Base-by-base conservation (phyloP, 768 basidiomycete species). In the Suillus hirtellus region DNA sequence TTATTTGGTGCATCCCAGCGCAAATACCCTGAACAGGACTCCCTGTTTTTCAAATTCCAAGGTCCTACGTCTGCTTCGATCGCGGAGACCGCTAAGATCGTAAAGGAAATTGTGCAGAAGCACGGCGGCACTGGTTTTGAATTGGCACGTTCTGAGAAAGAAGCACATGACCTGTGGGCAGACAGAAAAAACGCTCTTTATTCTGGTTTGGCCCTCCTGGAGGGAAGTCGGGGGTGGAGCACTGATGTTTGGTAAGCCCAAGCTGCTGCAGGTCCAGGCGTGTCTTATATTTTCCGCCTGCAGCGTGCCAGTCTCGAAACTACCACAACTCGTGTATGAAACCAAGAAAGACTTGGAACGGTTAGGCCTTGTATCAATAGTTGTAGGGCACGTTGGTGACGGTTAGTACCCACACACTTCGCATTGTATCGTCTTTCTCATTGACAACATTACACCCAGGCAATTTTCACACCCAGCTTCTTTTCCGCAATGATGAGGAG, bases 41-140 rank as follows among this genome's bases (percentile, higher is more conserved):
- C 84, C 24, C 80, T 96, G 12, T 93, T 94, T 78, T 90, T 96
- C 83, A 93, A 95, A 73, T 87, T 96, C 73, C 91, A 93, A 68
- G 91, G 91, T 12, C 82, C 87, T 10, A 83, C 87, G 1, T 76
- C 79, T 1, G 76, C 81, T 2, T 82, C 87, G 3, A 75, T 93
- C n/a, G 71, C 78, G 2, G 89, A 90, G 66, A 86, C 87, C 0
- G 84, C 88, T 0, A 76, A 78, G 7, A 79, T 88, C 17, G 86
- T 89, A 31, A 78, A 86, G 66, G 75, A 75, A 56, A 79, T 93
- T 37, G 81, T 84, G 10, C 79, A 81, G 71, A 84, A 82, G 69
- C 82, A 95, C 63, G 89, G 89, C 0, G 90, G 89, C 3, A 82
- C 80, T 10, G 83, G 84, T 5, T 91, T 92, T 63, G 78, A 83